Base-by-base conservation (phyloP, 768 basidiomycete species). In the Mycena rosella region DNA sequence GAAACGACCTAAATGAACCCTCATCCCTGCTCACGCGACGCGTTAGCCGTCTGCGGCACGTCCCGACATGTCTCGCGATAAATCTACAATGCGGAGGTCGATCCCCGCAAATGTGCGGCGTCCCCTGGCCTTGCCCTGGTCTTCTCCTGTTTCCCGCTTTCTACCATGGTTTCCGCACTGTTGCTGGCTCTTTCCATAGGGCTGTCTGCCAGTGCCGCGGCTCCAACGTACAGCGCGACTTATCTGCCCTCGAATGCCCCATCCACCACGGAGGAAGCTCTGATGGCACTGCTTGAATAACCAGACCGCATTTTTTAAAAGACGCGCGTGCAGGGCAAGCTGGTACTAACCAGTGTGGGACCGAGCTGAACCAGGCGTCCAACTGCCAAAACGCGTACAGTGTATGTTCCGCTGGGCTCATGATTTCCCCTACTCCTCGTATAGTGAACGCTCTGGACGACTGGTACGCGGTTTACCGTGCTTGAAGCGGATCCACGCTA, bases 321-420 rank as follows among this genome's bases (percentile, higher is more conserved):
- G 2, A 20, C 27, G 20, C 20, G 27, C 30, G 30, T 53, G 17
- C 45, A 55, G 88, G 85, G 26, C 88, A 87, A 71, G 61, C 78
- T 10, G 86, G 85, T 15, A 85, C 85, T 30, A 86, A 89, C 73
- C 73, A 80, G 55, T 91, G 89, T 72, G 87, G 86, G 2, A 79
- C 80, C 7, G 75, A 74, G 13, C 74, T 79, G 59, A 82, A 77
- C 71, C 86, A 84, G 75, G 78, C 74, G 8, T 86, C 86, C 9
- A 75, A 73, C 56, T 91, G 89, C 75, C 90, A 90, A 70, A 83
- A 82, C 64, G 82, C 79, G 30, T 86, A 83, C 68, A 56, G 85
- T 87, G 74, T 66, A 84, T 75, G n/a, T 27, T 29, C 27, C 38
- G 20, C 42, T n/a, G 42, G 11, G 13, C 5, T 34, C 32, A 22